phyloP scores from a whole-genome alignment of 441 rosid genomes.

The Melastoma candidum region DNA sequence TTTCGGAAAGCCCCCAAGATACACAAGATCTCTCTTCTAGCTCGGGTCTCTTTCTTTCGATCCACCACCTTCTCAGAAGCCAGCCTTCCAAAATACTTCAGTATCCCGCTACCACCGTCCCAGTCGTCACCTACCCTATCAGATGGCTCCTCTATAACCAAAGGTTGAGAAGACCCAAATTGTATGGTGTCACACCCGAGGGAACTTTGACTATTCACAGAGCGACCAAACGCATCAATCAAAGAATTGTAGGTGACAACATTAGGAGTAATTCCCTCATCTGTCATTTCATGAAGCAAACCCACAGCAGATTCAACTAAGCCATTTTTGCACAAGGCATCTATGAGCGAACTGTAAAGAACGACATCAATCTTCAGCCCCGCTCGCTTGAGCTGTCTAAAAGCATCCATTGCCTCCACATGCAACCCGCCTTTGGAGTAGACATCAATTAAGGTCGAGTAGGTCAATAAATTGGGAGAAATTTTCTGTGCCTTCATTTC shows the following conservation, averaged over 20 bases:
- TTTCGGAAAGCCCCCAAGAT: slow-evolving; percentile 65
- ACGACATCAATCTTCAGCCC: slow-evolving; percentile 68
- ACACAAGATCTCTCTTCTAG: slow-evolving; percentile 60
- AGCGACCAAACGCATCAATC: slow-evolving; percentile 69
- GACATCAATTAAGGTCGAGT: slow-evolving; percentile 48
- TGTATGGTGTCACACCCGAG: slow-evolving; percentile 21
- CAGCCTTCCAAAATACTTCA: slow-evolving; percentile 59
- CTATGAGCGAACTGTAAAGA: slow-evolving; percentile 58
- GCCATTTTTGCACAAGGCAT: slow-evolving; percentile 62
- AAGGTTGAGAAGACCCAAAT: slow-evolving; percentile 21
- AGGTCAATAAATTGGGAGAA: slow-evolving; percentile 49
- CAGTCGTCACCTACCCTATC: slow-evolving; percentile 13
- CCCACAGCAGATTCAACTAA: slow-evolving; percentile 54
- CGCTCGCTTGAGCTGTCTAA: slow-evolving; percentile 39
- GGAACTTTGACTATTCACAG: slow-evolving; percentile 25
- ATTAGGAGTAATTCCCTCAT: slow-evolving; percentile 52
- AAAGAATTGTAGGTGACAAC: slow-evolving; percentile 62
- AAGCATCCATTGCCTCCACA: slow-evolving; percentile 50
- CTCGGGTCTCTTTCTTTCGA: slow-evolving; percentile 32
- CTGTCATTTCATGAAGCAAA: slow-evolving; percentile 62
- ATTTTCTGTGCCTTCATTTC: slow-evolving; percentile 44
- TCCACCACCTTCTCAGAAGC: slow-evolving; percentile 40
- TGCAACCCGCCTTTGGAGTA: slow-evolving; percentile 62
- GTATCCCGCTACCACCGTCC: slow-evolving; percentile 27
- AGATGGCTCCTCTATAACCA: slow-evolving; percentile 11